Evolutionary conservation across 1,139 yeast species (phyloP).

Genomic region (Magnusiomyces suaveolens): DNA sequence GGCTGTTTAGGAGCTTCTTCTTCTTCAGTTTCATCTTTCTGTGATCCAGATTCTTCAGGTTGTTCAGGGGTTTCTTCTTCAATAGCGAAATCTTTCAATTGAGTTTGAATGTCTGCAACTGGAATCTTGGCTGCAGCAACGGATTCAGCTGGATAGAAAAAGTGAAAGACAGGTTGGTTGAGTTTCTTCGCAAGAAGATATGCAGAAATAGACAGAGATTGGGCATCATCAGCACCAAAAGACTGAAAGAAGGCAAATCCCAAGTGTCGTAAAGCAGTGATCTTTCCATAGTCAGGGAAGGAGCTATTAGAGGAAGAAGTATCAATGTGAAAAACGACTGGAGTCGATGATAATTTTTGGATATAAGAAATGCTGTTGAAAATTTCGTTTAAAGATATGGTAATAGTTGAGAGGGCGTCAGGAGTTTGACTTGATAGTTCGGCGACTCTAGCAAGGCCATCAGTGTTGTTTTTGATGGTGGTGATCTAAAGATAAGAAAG

Average conservation of each 20-base stretch:
- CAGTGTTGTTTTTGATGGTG: slow-evolving; percentile 41
- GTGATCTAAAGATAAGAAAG: slow-evolving; percentile 24
- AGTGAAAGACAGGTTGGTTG: slow-evolving; percentile 57
- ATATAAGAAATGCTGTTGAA: slow-evolving; percentile 54
- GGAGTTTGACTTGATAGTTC: slow-evolving; percentile 18
- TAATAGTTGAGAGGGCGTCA: slow-evolving; percentile 24
- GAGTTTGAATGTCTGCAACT: slow-evolving; percentile 17
- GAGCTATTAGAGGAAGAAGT: slow-evolving; percentile 11
- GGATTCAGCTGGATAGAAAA: slow-evolving; percentile 30
- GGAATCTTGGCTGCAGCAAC: slow-evolving; percentile 10
- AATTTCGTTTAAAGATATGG: slow-evolving; percentile 45
- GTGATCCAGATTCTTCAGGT: not conserved
- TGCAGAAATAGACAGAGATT: slow-evolving; percentile 46
- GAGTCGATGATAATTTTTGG: slow-evolving; percentile 37
- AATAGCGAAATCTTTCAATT: not conserved
- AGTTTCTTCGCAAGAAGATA: slow-evolving; percentile 45
- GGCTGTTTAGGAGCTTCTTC: slow-evolving; percentile 17
- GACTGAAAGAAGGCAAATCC: slow-evolving; percentile 58
- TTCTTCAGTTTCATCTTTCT: slow-evolving; percentile 7
- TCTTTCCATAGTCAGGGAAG: slow-evolving; percentile 47
- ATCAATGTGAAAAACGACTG: slow-evolving; percentile 55
- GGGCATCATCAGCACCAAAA: slow-evolving; percentile 45
- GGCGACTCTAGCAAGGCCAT: slow-evolving; percentile 43
- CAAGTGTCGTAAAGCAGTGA: slow-evolving; percentile 63
- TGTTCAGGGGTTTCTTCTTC: slow-evolving; percentile 1